Evolutionary conservation across 805 yeast genomes (phyloP).

Genomic region (Metschnikowia proteae): DNA sequence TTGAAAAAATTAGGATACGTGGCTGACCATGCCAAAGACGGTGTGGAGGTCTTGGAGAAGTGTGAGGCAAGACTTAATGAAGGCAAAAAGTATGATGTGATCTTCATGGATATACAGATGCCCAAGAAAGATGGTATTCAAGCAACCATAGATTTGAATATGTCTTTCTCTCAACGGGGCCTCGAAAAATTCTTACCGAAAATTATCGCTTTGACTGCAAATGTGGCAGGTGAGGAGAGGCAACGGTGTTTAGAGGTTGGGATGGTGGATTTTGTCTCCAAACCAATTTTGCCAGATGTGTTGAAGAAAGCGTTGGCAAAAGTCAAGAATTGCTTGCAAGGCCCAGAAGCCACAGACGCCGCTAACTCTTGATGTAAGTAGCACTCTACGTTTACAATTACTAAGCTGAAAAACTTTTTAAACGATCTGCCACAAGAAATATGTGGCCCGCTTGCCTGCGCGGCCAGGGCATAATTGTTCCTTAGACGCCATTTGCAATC

Average conservation of each 20-base stretch:
- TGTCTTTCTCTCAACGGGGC: conserved; percentile 24
- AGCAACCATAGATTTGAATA: conserved; percentile 39
- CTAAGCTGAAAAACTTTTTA: background rate
- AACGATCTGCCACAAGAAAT: background rate
- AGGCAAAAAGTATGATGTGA: conserved; percentile 42
- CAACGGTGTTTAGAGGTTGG: conserved; percentile 45
- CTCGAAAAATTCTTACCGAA: conserved; percentile 27
- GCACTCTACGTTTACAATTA: background rate
- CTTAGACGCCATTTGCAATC: too few species aligned
- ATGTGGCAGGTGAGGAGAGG: conserved; percentile 53
- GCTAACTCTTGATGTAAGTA: background rate
- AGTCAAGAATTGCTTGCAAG: conserved; percentile 6
- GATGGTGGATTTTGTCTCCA: conserved; percentile 51
- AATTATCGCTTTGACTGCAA: conserved; percentile 48
- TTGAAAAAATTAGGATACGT: conserved; percentile 46
- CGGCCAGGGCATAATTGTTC: too few species aligned
- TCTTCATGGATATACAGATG: conserved; percentile 56
- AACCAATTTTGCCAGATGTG: conserved; percentile 49
- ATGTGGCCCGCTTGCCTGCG: background rate
- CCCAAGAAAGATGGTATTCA: conserved; percentile 57
- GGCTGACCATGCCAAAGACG: conserved; percentile 52
- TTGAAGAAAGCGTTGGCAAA: conserved; percentile 33
- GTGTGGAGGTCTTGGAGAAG: conserved; percentile 41
- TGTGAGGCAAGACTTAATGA: conserved; percentile 25
- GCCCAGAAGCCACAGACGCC: background rate